A percentile compares a stretch with the other conserved stretches of the same genome.
Evolutionary conservation across 1,139 yeast genomes (phyloP).

Genomic region (Magnusiomyces starmeri): DNA sequence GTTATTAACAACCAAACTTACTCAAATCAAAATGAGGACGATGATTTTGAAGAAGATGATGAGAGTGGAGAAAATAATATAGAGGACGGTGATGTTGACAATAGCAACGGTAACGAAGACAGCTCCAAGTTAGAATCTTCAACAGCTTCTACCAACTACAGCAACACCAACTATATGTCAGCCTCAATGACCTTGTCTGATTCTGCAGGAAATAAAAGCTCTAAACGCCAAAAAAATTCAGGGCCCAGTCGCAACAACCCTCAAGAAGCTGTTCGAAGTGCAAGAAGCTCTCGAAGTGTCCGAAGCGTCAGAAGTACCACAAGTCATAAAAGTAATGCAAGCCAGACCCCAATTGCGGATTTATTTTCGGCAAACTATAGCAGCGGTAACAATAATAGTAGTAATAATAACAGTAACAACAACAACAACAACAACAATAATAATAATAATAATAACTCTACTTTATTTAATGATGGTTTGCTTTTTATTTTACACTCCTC

Average conservation of each 20-base stretch:
- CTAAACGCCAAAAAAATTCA: not conserved
- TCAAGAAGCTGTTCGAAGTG: not conserved
- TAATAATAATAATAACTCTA: not conserved
- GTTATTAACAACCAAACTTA: too few relatives aligned
- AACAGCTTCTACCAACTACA: not conserved
- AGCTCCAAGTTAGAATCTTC: not conserved
- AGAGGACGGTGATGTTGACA: not conserved
- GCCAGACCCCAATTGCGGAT: constrained; percentile 17
- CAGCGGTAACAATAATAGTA: not conserved
- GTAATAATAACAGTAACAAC: not conserved
- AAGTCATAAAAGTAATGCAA: constrained; percentile 8
- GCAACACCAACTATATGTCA: constrained; percentile 1
- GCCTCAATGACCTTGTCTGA: constrained; percentile 3
- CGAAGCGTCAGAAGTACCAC: not conserved
- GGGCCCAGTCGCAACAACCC: too few relatives aligned
- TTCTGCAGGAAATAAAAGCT: not conserved
- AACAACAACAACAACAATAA: not conserved
- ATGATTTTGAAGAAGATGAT: not conserved
- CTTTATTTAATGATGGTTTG: not conserved
- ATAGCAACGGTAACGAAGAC: not conserved
- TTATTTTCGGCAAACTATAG: constrained; percentile 6
- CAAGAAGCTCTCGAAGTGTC: not conserved
- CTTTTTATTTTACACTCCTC: too few relatives aligned
- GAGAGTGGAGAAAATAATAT: not conserved
- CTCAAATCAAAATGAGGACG: too few relatives aligned